Evolutionary conservation across 306 rosid species (phyloP), one percentile per base, ranked within the genome.

Genomic region (Quercus robur): DNA sequence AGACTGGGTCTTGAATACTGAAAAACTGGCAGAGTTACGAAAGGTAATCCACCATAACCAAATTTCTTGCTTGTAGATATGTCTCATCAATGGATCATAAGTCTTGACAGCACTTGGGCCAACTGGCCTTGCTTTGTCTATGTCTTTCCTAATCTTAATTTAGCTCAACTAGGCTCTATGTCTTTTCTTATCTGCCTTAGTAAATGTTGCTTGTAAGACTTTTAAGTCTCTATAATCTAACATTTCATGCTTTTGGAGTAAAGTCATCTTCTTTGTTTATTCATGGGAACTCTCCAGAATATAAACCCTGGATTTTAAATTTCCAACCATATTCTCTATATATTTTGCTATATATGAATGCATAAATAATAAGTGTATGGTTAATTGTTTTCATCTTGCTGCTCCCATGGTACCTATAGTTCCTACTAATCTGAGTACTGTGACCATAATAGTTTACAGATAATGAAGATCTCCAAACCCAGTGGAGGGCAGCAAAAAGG

Each of bases 1-100:
- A 69, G 98, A 91, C 58, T 95, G 99, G 99, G 90, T 95, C 87
- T 86, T 95, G 70, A 79, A 90, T 77, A 88, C 94, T 35, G 98
- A 93, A 80, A 95, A 88, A 69, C 80, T 95, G 90, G 90, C 93
- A 2, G 97, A 87, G 71, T 85, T 93, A 77, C 83, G 80, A n/a
- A 91, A 86, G 97, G 98, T 93, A 81, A 75, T 79, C 66, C 8
- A 6, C 79, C 55, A 56, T 67, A 44, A 66, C 75, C 55, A 61
- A 68, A 71, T 56, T 49, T 77, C 72, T 70, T 70, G 26, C 57
- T 79, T 70, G 25, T 57, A 57, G 9, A 19, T 21, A 71, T 85
- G 77, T 77, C 78, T 46, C 69, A 10, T 18, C 52, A 56, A 70
- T 70, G 51, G 56, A 67, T 76, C 51, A 15, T 70, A 10, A 7